Conservation (phyloP, 2,329 filamentous ascomycete genomes). For the Bipolaris victoriae region DNA sequence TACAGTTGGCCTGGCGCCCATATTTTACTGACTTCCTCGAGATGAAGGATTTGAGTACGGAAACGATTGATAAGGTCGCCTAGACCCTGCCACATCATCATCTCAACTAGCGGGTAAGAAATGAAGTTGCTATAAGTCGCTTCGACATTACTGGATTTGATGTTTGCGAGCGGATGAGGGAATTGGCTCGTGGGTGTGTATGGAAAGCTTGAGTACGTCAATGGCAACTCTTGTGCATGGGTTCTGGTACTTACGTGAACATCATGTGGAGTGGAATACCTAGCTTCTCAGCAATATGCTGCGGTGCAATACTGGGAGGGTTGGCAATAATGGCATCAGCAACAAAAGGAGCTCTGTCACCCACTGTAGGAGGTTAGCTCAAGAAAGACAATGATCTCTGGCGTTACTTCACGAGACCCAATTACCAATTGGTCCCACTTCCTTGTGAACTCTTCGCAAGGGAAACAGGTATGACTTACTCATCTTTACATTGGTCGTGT, state of each 20-base stretch:
- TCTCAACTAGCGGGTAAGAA: conserved; percentile 78
- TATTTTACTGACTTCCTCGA: conserved; percentile 76
- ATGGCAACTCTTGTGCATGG: neutral
- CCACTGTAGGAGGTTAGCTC: conserved; percentile 52
- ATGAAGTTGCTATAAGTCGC: conserved; percentile 79
- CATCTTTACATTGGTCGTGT: conserved; percentile 65
- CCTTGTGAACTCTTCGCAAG: too few relatives aligned
- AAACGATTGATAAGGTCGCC: conserved; percentile 81
- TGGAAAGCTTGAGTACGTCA: conserved; percentile 61
- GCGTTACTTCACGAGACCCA: too few relatives aligned
- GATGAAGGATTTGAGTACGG: conserved; percentile 68
- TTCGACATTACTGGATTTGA: conserved; percentile 75
- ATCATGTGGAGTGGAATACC: conserved; percentile 81
- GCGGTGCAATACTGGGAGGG: conserved; percentile 76
- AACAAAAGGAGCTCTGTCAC: conserved; percentile 72
- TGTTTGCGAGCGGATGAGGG: conserved; percentile 77
- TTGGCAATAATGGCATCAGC: conserved; percentile 84
- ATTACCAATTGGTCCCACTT: too few relatives aligned
- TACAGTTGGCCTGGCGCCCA: conserved; percentile 79
- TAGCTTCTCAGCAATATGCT: conserved; percentile 76
- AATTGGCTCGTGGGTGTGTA: conserved; percentile 78
- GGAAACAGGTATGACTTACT: conserved; percentile 39
- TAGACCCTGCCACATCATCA: conserved; percentile 70
- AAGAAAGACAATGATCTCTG: too few relatives aligned
- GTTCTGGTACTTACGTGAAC: conserved; percentile 71